These are phyloP conservation scores for Verticillium isaacii DNA, from an alignment of 2,329 filamentous ascomycete species.

Conservation along the genomic window DNA sequence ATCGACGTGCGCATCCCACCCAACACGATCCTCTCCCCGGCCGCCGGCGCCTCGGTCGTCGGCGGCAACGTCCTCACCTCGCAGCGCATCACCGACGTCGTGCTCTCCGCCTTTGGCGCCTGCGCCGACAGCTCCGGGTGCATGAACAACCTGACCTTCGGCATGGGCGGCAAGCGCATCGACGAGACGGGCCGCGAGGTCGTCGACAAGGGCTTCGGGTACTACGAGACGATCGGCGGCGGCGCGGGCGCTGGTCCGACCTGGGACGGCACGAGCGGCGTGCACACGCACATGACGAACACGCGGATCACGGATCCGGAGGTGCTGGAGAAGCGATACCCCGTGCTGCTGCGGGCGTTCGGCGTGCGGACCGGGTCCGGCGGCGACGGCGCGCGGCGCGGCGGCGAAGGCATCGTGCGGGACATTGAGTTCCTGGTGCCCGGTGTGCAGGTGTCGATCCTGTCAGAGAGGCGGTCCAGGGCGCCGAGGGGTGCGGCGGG, in stretches of 20 bases:
- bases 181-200: constrained; percentile 44
- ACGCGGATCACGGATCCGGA: constrained; percentile 31
- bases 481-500: constrained; percentile 72
- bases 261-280: constrained; percentile 23
- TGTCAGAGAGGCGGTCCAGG: constrained; percentile 72
- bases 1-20: constrained; percentile 71
- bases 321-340: constrained; percentile 28
- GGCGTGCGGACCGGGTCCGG: constrained; percentile 30
- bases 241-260: constrained; percentile 23
- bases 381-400: constrained; percentile 59
- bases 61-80: constrained; percentile 78
- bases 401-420: constrained; percentile 72
- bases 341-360: constrained; percentile 25
- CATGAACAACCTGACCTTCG: constrained; percentile 82
- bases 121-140: constrained; percentile 77
- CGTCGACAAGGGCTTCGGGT: constrained; percentile 35
- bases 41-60: constrained; percentile 73
- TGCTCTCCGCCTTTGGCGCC: constrained; percentile 74
- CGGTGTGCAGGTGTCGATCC: constrained; percentile 66
- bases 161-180: constrained; percentile 62
- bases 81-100: constrained; percentile 78
- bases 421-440: constrained; percentile 80
- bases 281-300: constrained; percentile 32
- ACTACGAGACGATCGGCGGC: constrained; percentile 30
- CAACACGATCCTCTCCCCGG: constrained; percentile 69